Evolutionary conservation across 129 eudicot genomes (phyloP), one percentile per base, ranked within the genome.

Genomic region (Tanacetum coccineum): DNA sequence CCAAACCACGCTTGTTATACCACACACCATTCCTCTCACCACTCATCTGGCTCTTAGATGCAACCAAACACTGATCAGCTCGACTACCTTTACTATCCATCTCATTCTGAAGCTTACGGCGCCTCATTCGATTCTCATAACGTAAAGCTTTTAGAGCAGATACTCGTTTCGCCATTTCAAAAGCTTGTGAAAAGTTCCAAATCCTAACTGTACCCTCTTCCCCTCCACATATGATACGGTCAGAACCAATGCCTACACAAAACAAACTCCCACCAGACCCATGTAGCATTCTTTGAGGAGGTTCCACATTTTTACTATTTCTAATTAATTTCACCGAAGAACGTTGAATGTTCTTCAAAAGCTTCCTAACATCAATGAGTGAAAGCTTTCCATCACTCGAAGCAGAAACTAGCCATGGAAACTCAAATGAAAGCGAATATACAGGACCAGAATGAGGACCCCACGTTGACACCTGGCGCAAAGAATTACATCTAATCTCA

Each of bases 401-500:
- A 67, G 90, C 92, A 13, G 96, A 93, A 45, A 89, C 99, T 12
- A 89, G 87, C 99, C 99, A 93, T 5, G 99, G 99, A 65, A 89
- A 93, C 82, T 93, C 99, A 55, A 93, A 93, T 0, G 96, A 86
- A 66, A 93, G 96, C 14, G 96, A 86, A 70, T 86, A 53, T 12
- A 89, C 93, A 3, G 99, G 78, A 40, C 88, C 92, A 2, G 88
- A 59, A 76, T 93, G 99, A 19, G 99, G 95, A 74, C 50, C 68
- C 99, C 99, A 93, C 14, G 82, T 80, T 13, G 96, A 95, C 40
- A 93, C 80, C 68, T 70, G 81, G n/a, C 73, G 78, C 21, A 75
- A 70, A 25, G 66, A 76, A 28, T 70, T 49, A 25, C 62, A 68
- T 7, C 17, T 44, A 64, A 93, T 72, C 80, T 93, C 96, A 66